Conservation (phyloP, 371 early-diverging fungal species). For the Rhizopus stolonifer region DNA sequence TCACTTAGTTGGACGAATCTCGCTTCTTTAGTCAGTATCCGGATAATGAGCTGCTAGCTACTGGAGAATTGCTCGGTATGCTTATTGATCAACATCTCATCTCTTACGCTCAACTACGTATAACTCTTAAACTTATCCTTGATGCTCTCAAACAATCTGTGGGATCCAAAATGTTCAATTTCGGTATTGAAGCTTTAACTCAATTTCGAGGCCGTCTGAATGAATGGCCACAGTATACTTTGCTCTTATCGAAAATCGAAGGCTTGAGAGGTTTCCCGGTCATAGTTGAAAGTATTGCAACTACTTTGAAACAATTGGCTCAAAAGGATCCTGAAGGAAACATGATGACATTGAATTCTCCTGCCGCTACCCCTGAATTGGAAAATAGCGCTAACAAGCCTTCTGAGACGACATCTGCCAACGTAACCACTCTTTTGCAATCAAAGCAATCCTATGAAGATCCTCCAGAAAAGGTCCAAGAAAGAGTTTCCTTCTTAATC, state of each 20-base stretch:
- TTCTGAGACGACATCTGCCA: constrained; percentile 9
- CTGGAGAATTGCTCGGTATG: constrained; percentile 85
- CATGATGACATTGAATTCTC: constrained; percentile 8
- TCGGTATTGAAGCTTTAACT: constrained; percentile 84
- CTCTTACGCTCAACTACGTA: constrained; percentile 68
- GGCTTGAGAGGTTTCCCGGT: constrained; percentile 58
- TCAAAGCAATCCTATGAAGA: constrained; percentile 35
- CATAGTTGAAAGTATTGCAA: constrained; percentile 29
- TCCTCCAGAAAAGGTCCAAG: constrained; percentile 76
- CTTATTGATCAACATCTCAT: constrained; percentile 85
- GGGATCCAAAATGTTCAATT: constrained; percentile 82
- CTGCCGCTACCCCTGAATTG: constrained; percentile 22
- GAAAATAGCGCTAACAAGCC: constrained; percentile 42
- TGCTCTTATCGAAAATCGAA: constrained; percentile 76
- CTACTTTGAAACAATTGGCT: constrained; percentile 30
- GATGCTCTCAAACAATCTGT: constrained; percentile 80
- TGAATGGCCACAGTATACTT: constrained; percentile 91
- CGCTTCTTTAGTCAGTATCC: constrained; percentile 93
- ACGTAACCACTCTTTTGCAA: constrained; percentile 24
- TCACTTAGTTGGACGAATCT: constrained; percentile 81
- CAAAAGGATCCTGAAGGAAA: constrained; percentile 32
- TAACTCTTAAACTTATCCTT: constrained; percentile 82
- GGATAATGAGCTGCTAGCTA: constrained; percentile 83
- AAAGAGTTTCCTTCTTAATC: constrained; percentile 92
- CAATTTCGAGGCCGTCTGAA: constrained; percentile 81